Evolutionary conservation across 1,284 basidiomycete species (phyloP).

Genomic region (Sphaerobolus stellatus): DNA sequence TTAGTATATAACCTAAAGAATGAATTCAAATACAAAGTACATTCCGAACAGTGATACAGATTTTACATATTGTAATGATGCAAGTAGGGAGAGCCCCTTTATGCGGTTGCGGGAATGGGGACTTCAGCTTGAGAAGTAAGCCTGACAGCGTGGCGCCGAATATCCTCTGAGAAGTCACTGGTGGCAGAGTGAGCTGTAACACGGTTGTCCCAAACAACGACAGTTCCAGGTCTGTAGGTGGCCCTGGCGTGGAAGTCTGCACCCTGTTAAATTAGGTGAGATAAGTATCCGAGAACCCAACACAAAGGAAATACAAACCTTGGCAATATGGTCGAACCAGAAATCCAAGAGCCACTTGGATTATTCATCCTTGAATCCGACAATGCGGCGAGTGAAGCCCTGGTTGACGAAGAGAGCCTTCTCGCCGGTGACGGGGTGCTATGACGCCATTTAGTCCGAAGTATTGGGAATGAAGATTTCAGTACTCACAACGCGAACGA

Average conservation of each 20-base stretch:
- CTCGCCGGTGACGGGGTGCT: constrained; percentile 66
- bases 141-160: constrained; percentile 50
- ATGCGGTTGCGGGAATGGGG: constrained; percentile 38
- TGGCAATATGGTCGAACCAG: constrained; percentile 54
- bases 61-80: no score
- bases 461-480: background rate
- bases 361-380: constrained; percentile 68
- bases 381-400: constrained; percentile 62
- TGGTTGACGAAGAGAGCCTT: constrained; percentile 66
- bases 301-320: no score
- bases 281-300: background rate
- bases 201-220: constrained; percentile 56
- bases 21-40: no score
- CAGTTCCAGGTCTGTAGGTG: constrained; percentile 44
- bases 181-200: constrained; percentile 50
- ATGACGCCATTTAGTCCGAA: constrained; percentile 5
- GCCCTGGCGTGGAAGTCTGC: constrained; percentile 48
- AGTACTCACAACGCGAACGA: constrained; percentile 40
- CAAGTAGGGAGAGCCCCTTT: no score
- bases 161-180: constrained; percentile 42
- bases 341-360: constrained; percentile 63
- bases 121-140: constrained; percentile 56
- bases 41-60: no score
- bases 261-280: constrained; percentile 21
- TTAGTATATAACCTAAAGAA: no score